A percentile compares a stretch with the other conserved stretches of the same genome.
These are phyloP conservation scores for Piedraia hortae DNA, from an alignment of 2,329 filamentous ascomycete genomes.

Conservation along the genomic window DNA sequence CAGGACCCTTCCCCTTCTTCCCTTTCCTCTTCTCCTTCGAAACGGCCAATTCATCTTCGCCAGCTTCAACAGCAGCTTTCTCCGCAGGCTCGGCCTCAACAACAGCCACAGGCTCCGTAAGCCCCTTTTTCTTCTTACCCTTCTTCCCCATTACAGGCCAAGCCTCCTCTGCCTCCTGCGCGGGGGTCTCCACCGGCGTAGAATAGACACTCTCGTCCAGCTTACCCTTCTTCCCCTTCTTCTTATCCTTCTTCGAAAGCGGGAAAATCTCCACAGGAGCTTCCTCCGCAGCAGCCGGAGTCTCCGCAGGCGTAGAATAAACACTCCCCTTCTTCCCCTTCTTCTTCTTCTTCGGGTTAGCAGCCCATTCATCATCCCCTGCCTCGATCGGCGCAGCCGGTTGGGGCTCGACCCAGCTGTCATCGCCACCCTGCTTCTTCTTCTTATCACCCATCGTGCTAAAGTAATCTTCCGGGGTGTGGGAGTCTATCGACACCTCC, in stretches of 20 bases:
- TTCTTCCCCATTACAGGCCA: slow-evolving; percentile 7
- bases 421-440: too few species aligned
- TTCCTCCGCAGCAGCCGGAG: slow-evolving; percentile 1
- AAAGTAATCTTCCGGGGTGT: too few species aligned
- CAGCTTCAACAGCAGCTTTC: slow-evolving; percentile 1
- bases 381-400: too few species aligned
- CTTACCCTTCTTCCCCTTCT: slow-evolving; percentile 20
- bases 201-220: too few species aligned
- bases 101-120: not conserved
- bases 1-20: slow-evolving; percentile 1
- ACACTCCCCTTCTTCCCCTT: too few species aligned
- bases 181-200: too few species aligned
- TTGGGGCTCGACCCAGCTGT: too few species aligned
- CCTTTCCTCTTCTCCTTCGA: slow-evolving; percentile 8
- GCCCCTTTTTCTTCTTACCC: slow-evolving; percentile 12
- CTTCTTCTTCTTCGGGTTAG: too few species aligned
- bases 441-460: too few species aligned
- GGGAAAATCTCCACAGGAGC: slow-evolving; percentile 11
- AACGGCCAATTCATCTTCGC: slow-evolving; percentile 1
- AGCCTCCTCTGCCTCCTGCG: slow-evolving; percentile 4
- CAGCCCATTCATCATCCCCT: too few species aligned
- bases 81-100: slow-evolving; percentile 1
- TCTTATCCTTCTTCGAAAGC: slow-evolving; percentile 14
- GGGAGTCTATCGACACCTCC: too few species aligned
- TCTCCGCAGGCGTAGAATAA: too few species aligned